A percentile compares a stretch with the other conserved stretches of the same genome.
These are phyloP conservation scores for Calvatia gigantea DNA, from an alignment of 768 basidiomycete species.

Conservation along the genomic window DNA sequence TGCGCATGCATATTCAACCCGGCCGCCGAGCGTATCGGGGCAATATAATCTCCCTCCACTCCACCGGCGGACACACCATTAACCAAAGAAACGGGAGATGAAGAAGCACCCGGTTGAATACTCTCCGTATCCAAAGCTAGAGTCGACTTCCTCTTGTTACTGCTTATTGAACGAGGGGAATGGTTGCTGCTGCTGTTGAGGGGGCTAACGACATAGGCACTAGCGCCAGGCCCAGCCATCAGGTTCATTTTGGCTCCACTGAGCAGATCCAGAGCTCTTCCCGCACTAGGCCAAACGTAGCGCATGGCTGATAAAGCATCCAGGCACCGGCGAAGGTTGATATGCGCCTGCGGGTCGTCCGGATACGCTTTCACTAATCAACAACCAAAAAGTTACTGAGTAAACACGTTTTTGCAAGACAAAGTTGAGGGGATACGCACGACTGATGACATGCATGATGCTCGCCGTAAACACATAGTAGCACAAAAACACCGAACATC, in stretches of 20 bases:
- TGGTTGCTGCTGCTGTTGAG: no score
- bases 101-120: no score
- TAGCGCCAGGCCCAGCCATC: constrained; percentile 17
- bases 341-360: constrained; percentile 63
- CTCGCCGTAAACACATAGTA: constrained; percentile 81
- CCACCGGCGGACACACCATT: constrained; percentile 8
- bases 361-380: constrained; percentile 63
- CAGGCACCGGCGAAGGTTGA: constrained; percentile 66
- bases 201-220: constrained; percentile 14
- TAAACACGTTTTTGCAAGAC: not conserved
- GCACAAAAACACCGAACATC: constrained; percentile 65
- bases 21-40: constrained; percentile 8
- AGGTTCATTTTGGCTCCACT: constrained; percentile 53
- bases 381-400: constrained; percentile 7
- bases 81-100: not conserved
- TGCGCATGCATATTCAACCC: not conserved
- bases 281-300: constrained; percentile 73
- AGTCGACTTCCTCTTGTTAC: constrained; percentile 61
- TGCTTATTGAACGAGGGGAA: constrained; percentile 24
- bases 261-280: constrained; percentile 69
- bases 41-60: constrained; percentile 10
- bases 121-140: no score
- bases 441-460: constrained; percentile 72
- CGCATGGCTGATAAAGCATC: constrained; percentile 63
- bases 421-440: constrained; percentile 39